Conservation (phyloP, 768 basidiomycete genomes). For the Termitomyces sp. region DNA sequence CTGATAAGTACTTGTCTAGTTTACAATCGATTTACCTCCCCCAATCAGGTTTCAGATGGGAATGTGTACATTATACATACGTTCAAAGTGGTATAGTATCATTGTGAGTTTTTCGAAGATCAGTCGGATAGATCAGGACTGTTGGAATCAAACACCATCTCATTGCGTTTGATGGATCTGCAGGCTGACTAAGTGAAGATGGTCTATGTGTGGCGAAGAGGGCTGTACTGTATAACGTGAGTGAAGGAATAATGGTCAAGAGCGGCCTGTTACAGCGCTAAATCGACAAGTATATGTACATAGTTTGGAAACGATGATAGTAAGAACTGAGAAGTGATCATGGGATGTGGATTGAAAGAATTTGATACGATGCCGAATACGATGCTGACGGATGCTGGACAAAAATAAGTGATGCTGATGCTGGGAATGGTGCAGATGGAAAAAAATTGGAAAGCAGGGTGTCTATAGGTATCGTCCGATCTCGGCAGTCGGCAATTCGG, state of each 20-base stretch:
- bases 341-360: conserved; percentile 5
- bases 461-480: conserved; percentile 1
- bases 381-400: conserved; percentile 13
- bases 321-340: conserved; percentile 7
- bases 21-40: conserved; percentile 5
- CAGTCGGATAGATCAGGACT: not conserved
- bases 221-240: conserved; percentile 2
- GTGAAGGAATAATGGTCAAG: conserved; percentile 3
- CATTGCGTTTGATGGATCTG: conserved; percentile 2
- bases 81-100: not conserved
- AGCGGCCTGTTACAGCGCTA: conserved; percentile 3
- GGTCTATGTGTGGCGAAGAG: not conserved
- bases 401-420: conserved; percentile 15
- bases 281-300: conserved; percentile 8
- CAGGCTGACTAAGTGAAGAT: not conserved
- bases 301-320: conserved; percentile 12
- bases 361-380: conserved; percentile 13
- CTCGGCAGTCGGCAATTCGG: not conserved
- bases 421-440: conserved; percentile 10
- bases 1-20: not conserved
- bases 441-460: conserved; percentile 4
- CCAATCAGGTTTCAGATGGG: not conserved
- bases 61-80: too few species aligned
- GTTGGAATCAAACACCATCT: not conserved
- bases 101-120: not conserved